These are phyloP conservation scores for Sporothrix inflata DNA, from an alignment of 2,329 filamentous ascomycete genomes.

Conservation along the genomic window DNA sequence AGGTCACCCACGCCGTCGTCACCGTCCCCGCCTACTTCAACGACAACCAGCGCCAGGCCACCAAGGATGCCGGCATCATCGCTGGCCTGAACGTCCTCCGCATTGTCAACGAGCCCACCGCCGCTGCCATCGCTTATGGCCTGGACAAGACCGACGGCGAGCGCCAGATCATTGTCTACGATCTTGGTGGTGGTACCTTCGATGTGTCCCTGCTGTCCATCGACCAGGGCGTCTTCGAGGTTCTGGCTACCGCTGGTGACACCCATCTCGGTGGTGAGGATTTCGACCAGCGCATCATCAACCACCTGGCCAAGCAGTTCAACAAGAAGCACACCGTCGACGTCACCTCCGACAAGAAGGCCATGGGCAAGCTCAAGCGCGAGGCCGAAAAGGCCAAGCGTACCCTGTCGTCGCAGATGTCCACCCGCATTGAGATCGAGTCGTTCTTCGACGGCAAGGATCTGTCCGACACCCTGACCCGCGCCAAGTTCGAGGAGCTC, in stretches of 20 bases:
- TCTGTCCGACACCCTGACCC: constrained; percentile 97
- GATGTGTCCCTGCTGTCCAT: constrained; percentile 93
- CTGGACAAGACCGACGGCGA: constrained; percentile 83
- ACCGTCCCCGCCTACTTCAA: constrained; percentile 98
- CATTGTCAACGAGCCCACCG: constrained; percentile 95
- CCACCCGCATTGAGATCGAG: constrained; percentile 93
- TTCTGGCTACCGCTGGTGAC: constrained; percentile 92
- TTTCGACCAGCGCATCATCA: constrained; percentile 97
- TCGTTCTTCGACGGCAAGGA: constrained; percentile 95
- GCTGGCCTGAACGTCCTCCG: constrained; percentile 93
- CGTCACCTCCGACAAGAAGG: constrained; percentile 91
- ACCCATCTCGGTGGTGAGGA: constrained; percentile 98
- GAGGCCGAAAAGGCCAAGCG: constrained; percentile 99
- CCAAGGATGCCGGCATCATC: constrained; percentile 91
- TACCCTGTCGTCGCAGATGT: constrained; percentile 92
- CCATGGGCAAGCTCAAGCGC: constrained; percentile 99
- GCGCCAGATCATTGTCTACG: constrained; percentile 89
- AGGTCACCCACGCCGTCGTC: constrained; percentile 85
- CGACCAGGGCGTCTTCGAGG: constrained; percentile 91
- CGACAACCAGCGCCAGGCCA: constrained; percentile 95
- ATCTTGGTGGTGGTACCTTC: constrained; percentile 92
- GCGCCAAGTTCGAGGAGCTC: constrained; percentile 98
- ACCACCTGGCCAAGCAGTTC: constrained; percentile 84
- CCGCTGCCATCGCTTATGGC: constrained; percentile 92
- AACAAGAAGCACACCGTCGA: constrained; percentile 98